These are phyloP conservation scores for Rosa chinensis DNA, from an alignment of 306 rosid species.

Conservation along the genomic window DNA sequence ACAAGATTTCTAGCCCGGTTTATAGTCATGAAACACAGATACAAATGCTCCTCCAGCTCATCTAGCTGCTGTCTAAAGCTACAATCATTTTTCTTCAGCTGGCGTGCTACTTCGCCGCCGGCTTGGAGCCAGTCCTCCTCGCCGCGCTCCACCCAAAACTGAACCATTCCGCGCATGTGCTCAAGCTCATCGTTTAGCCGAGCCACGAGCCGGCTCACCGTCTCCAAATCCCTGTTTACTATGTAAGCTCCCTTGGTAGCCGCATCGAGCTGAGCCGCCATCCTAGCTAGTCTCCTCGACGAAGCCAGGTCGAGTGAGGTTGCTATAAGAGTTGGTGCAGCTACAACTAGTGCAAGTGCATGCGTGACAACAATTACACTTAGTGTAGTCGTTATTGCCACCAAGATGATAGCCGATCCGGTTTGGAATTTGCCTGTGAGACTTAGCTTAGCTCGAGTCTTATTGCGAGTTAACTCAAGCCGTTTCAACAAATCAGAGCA, in stretches of 20 bases:
- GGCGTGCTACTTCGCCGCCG: slow-evolving; percentile 47
- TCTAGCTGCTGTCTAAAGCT: slow-evolving; percentile 62
- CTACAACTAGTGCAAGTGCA: slow-evolving; percentile 50
- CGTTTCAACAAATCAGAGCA: slow-evolving; percentile 47
- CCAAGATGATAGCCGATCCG: slow-evolving; percentile 40
- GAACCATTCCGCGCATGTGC: slow-evolving; percentile 37
- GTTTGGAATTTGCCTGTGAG: slow-evolving; percentile 23
- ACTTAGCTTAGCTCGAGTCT: slow-evolving; percentile 35
- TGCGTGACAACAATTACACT: slow-evolving; percentile 46
- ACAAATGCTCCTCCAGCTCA: slow-evolving; percentile 84
- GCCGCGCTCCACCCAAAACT: slow-evolving; percentile 61
- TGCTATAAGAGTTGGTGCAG: slow-evolving; percentile 40
- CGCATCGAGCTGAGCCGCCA: slow-evolving; percentile 47
- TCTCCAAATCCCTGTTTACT: slow-evolving; percentile 66
- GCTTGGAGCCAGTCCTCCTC: slow-evolving; percentile 38
- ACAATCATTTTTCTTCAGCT: slow-evolving; percentile 46
- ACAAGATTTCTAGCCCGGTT: slow-evolving; percentile 74
- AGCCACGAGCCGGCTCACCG: slow-evolving; percentile 54
- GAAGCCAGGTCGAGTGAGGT: slow-evolving; percentile 35
- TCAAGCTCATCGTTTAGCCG: slow-evolving; percentile 65
- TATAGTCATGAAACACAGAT: slow-evolving; percentile 80
- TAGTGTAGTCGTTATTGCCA: slow-evolving; percentile 41
- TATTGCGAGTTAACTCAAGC: slow-evolving; percentile 51
- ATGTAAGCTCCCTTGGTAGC: slow-evolving; percentile 74
- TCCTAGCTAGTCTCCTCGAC: slow-evolving; percentile 25